Base-by-base conservation (phyloP, 2,329 filamentous ascomycete genomes). In the Aspergillus fumigatiaffinis region DNA sequence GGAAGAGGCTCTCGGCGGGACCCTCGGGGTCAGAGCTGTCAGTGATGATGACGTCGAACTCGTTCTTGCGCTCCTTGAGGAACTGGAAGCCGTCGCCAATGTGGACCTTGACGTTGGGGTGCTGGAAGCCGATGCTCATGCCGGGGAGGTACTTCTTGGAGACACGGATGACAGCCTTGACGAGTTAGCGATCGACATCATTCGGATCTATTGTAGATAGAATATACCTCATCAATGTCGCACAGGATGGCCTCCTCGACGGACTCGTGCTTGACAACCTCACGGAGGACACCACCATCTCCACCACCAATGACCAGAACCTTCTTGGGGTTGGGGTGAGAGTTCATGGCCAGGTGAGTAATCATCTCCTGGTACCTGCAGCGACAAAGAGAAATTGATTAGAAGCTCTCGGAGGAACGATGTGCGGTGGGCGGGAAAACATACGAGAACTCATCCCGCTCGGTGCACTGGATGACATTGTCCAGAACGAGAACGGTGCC, bases 71-170 rank as follows among this genome's bases (percentile, higher is more conserved):
- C 77, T 96, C 90, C 76, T 90, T 87, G 65, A 99, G 85, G 84
- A 97, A 99, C 84, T 97, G 94, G 87, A 99, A 99, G 73, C 94
- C 94, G 73, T 99, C 94, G 70, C 92, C 94, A 63, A 99, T 84
- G 80, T 96, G 91, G 66, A 90, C 88, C 80, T 89, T 92, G 76
- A 91, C 88, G 78, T 95, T 96, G 74, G 92, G 91, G 85, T 97
- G 92, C 70, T 92, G 83, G 82, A 95, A 96, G 71, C 93, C 92
- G 64, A 90, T 87, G 66, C 91, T 85, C 94, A 99, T 99, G 73
- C 86, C 86, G 59, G 93, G 93, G 53, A 99, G 89, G 83, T 92
- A 96, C 84, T 97, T 84, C 89, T 97, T 97, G 78, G 92, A 97
- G 72, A 99, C 88, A 70, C 94, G 91, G 79, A 96, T 95, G 77